A percentile compares a stretch with the other conserved stretches of the same genome.
Evolutionary conservation across 345 rosid species (phyloP).

Genomic region (Eucalyptus pauciflora): DNA sequence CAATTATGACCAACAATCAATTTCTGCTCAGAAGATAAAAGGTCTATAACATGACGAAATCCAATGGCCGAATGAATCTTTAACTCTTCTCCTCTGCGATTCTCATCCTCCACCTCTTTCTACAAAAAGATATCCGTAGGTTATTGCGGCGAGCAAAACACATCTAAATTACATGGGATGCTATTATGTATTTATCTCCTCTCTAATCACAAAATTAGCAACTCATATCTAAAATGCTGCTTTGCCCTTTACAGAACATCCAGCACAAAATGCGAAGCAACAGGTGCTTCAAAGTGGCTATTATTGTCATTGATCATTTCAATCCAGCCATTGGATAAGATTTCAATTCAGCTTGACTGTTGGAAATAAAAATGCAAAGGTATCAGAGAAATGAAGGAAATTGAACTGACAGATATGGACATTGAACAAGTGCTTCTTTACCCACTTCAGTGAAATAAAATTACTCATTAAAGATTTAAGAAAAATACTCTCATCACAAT

Average conservation of each 20-base stretch:
- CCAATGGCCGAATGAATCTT: conserved; percentile 64
- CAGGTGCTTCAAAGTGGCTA: background rate
- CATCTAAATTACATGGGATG: background rate
- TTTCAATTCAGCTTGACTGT: background rate
- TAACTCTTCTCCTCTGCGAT: conserved; percentile 29
- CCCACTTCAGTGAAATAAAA: background rate
- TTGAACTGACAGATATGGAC: background rate
- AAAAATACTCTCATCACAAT: background rate
- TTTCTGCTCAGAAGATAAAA: conserved; percentile 73
- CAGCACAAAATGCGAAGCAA: background rate
- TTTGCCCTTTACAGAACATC: background rate
- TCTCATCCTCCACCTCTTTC: conserved; percentile 69
- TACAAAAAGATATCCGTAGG: conserved; percentile 4
- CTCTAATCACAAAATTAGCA: background rate
- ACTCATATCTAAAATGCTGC: background rate
- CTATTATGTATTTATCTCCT: background rate
- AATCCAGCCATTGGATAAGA: background rate
- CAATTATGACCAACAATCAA: conserved; percentile 93
- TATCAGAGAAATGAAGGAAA: background rate
- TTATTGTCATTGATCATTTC: background rate
- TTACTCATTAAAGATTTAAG: background rate
- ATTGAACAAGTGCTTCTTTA: background rate
- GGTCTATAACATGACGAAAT: conserved; percentile 84
- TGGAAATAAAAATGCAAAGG: background rate
- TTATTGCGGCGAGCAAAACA: background rate